phyloP scores from a whole-genome alignment of 345 rosid species.

The Barbarea vulgaris region DNA sequence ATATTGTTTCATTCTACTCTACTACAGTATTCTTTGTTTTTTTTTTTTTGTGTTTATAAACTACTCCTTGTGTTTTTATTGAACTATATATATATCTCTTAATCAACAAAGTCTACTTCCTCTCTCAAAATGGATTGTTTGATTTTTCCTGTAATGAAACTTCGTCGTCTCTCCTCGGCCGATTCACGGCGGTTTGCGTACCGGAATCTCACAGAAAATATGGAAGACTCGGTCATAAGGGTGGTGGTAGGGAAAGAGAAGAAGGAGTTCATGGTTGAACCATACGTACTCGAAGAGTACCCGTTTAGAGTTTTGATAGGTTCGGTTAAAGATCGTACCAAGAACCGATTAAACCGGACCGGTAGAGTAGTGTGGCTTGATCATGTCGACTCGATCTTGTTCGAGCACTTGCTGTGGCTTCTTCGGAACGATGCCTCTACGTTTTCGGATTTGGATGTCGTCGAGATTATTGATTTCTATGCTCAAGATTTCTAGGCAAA shows the following conservation, averaged over 20 bases:
- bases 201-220: slow-evolving; percentile 39
- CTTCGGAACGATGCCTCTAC: slow-evolving; percentile 70
- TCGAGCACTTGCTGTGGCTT: slow-evolving; percentile 93
- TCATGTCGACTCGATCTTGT: slow-evolving; percentile 75
- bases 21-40: background rate
- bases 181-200: slow-evolving; percentile 51
- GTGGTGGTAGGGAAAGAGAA: slow-evolving; percentile 88
- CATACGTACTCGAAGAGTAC: slow-evolving; percentile 60
- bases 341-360: slow-evolving; percentile 21
- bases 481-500: slow-evolving; percentile 52
- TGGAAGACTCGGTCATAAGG: slow-evolving; percentile 42
- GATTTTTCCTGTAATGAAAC: slow-evolving; percentile 54
- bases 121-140: slow-evolving; percentile 62
- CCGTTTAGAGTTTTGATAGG: slow-evolving; percentile 68
- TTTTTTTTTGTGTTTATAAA: background rate
- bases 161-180: slow-evolving; percentile 46
- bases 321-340: slow-evolving; percentile 27
- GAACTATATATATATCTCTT: background rate
- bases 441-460: slow-evolving; percentile 66
- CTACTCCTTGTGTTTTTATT: background rate
- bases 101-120: background rate
- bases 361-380: slow-evolving; percentile 56
- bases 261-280: slow-evolving; percentile 70
- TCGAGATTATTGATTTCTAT: slow-evolving; percentile 81
- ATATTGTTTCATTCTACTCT: background rate